Evolutionary conservation across 2,329 filamentous ascomycete genomes (phyloP).

Genomic region (Diplocarpon mali): DNA sequence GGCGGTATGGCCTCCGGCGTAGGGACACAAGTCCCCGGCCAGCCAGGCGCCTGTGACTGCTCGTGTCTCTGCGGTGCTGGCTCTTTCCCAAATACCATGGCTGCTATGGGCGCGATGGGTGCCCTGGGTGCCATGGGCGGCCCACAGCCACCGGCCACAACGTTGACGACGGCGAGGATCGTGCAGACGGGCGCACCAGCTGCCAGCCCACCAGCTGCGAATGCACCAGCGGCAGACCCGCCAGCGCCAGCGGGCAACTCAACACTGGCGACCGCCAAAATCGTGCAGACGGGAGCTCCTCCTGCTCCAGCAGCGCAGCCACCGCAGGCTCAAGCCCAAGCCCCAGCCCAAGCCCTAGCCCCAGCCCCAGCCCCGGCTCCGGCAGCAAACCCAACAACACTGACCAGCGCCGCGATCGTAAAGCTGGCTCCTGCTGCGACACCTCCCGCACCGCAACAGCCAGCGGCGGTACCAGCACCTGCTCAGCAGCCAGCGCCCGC

Average conservation of each 20-base stretch:
- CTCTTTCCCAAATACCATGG: conserved; percentile 12
- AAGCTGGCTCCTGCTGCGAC: background rate
- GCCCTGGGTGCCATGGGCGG: background rate
- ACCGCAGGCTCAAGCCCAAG: background rate
- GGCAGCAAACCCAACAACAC: background rate
- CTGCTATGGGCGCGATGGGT: background rate
- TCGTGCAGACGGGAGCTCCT: background rate
- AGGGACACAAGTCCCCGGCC: conserved; percentile 8
- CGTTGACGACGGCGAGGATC: conserved; percentile 8
- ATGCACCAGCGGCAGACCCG: background rate
- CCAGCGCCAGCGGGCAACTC: background rate
- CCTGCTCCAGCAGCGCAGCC: background rate
- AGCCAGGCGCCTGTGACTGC: conserved; percentile 15
- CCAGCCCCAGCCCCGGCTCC: background rate
- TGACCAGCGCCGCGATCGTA: background rate
- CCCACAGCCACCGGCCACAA: background rate
- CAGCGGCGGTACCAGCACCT: background rate
- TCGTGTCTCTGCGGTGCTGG: conserved; percentile 15
- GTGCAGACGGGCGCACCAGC: background rate
- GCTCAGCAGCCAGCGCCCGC: background rate
- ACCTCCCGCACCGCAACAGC: background rate
- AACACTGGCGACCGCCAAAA: background rate
- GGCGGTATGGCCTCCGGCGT: conserved; percentile 13
- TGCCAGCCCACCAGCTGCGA: too few species aligned
- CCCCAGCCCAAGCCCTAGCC: background rate